Percentiles rank a stretch among this genome's conserved stretches.
These are phyloP conservation scores for Dictyostelium firmibasis DNA, from an alignment of 78 protist species.

Conservation along the genomic window DNA sequence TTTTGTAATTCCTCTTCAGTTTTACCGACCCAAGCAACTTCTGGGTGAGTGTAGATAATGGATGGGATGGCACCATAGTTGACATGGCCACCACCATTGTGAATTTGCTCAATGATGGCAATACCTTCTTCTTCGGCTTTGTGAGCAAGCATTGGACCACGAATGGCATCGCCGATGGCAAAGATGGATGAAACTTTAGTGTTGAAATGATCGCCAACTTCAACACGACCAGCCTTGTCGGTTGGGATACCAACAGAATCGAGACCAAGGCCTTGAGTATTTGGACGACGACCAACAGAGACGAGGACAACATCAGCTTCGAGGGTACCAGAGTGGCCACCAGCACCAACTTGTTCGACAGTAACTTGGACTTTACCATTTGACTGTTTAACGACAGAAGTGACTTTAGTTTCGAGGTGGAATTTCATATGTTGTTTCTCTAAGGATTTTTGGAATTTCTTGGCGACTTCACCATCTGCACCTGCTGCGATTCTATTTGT, in stretches of 20 bases:
- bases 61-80: conserved; percentile 99
- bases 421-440: conserved; percentile 94
- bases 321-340: conserved; percentile 39
- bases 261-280: conserved; percentile 94
- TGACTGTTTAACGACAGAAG: conserved; percentile 33
- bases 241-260: conserved; percentile 85
- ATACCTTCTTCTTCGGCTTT: conserved; percentile 99
- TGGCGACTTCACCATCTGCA: conserved; percentile 87
- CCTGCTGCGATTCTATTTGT: conserved; percentile 91
- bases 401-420: conserved; percentile 91
- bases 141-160: conserved; percentile 99
- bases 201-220: conserved; percentile 84
- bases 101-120: conserved; percentile 88
- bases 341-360: conserved; percentile 84
- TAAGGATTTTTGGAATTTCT: conserved; percentile 85
- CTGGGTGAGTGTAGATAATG: conserved; percentile 99
- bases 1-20: conserved; percentile 97
- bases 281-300: conserved; percentile 97
- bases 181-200: conserved; percentile 92
- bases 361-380: conserved; percentile 72
- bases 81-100: conserved; percentile 93
- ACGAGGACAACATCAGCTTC: conserved; percentile 94
- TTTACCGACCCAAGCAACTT: conserved; percentile 99
- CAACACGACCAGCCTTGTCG: conserved; percentile 91
- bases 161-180: conserved; percentile 99